A percentile compares a stretch with the other conserved stretches of the same genome.
Evolutionary conservation across 345 rosid species (phyloP).

Genomic region (Lepidium africanum): DNA sequence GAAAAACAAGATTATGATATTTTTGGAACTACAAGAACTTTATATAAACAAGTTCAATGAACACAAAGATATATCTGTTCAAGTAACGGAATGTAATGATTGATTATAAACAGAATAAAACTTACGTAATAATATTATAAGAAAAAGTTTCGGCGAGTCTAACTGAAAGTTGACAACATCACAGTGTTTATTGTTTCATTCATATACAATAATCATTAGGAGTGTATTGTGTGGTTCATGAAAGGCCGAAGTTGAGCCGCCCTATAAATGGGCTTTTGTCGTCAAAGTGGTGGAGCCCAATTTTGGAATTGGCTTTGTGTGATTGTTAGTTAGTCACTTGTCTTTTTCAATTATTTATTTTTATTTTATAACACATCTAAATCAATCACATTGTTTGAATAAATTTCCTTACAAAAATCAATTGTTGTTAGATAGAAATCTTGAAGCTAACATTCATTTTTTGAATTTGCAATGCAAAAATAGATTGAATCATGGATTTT

Average conservation of each 20-base stretch:
- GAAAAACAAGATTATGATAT: background rate
- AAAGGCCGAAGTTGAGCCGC: conserved; percentile 14
- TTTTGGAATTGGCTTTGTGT: background rate
- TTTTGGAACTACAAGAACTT: background rate
- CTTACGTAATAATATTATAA: background rate
- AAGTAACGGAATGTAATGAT: background rate
- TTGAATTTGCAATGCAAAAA: too few relatives aligned
- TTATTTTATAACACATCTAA: background rate
- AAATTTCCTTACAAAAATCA: background rate
- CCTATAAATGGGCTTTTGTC: conserved; percentile 22
- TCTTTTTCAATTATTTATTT: conserved; percentile 7
- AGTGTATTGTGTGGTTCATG: conserved; percentile 5
- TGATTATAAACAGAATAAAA: background rate
- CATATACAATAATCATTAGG: background rate
- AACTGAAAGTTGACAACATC: conserved; percentile 12
- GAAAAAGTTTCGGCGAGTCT: background rate
- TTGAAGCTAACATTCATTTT: too few relatives aligned
- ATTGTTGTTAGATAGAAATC: too few relatives aligned
- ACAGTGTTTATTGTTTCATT: background rate
- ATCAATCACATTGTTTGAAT: background rate
- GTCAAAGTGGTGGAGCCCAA: conserved; percentile 28
- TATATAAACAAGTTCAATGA: background rate
- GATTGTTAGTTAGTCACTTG: conserved; percentile 2
- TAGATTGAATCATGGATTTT: too few relatives aligned
- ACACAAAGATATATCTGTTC: background rate